Percentiles rank a stretch among this genome's conserved stretches.
These are phyloP conservation scores for Lycium ferocissimum DNA, from an alignment of 257 asterid species.

Conservation along the genomic window DNA sequence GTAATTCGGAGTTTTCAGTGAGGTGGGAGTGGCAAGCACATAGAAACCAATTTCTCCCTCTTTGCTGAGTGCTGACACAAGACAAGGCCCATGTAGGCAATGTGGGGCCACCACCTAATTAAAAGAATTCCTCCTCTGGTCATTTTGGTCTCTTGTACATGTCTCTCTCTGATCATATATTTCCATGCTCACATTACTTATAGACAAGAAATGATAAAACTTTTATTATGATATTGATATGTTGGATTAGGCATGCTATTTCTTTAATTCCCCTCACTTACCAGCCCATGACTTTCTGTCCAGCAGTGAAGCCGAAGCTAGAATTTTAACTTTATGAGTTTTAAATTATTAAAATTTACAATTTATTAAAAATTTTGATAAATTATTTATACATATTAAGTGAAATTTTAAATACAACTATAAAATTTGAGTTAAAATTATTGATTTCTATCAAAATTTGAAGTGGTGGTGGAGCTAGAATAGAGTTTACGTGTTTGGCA, in stretches of 20 bases:
- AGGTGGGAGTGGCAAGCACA: background rate
- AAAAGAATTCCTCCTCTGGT: slow-evolving; percentile 1
- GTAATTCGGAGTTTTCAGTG: background rate
- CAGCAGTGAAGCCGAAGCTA: no score
- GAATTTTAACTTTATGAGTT: background rate
- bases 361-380: no score
- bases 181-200: slow-evolving; percentile 36
- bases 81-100: slow-evolving; percentile 8
- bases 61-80: slow-evolving; percentile 37
- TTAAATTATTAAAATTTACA: no score
- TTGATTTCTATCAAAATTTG: no score
- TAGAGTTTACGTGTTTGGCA: no score
- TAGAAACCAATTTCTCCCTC: slow-evolving; percentile 36
- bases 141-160: slow-evolving; percentile 24
- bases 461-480: no score
- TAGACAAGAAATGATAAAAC: slow-evolving; percentile 29
- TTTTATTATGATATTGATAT: slow-evolving; percentile 30
- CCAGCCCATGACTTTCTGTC: slow-evolving; percentile 47
- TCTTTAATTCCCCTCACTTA: slow-evolving; percentile 43
- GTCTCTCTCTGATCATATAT: slow-evolving; percentile 31
- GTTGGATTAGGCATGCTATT: slow-evolving; percentile 47
- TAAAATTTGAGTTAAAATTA: background rate
- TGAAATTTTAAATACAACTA: background rate
- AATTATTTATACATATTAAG: no score
- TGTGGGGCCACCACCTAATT: slow-evolving; percentile 18